Base-by-base conservation (phyloP, 1,284 basidiomycete genomes). In the Sphagnurus paluster region DNA sequence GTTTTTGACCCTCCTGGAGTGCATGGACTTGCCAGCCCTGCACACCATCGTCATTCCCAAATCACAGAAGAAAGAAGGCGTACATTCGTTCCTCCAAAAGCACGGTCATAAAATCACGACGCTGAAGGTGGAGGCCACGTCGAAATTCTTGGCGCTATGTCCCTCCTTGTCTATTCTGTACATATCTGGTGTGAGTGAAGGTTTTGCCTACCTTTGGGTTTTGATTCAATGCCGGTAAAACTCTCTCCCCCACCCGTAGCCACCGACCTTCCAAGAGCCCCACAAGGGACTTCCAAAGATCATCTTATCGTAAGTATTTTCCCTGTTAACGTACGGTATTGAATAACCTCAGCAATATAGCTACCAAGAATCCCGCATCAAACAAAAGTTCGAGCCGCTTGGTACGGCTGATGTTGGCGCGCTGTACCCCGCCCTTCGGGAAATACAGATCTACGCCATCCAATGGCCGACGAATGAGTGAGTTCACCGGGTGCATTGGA, bases 391-490 rank as follows among this genome's bases (percentile, higher is more conserved):
- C 24, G 14, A 14, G 8, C 17, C 2, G 5, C 28, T 49, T 10
- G 42, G 39, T 6, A 7, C 5, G 13, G 26, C 29, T 9, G 30
- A 49, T 13, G 45, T 34, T 16, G 23, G 39, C 13, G 5, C 13
- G 24, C 14, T 32, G 8, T 49, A 34, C 24, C 44, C 48, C 7
- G 34, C 30, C 14, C 39, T 49, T 4, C 3, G 23, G 9, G 43
- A 49, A 30, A 42, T 49, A 9, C 39, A 34, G 48, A 28, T 35
- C 2, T n/a, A n/a, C n/a, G 17, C 5, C 9, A 45, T 43, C 30
- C 13, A 28, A 5, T 42, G 48, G 48, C 48, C 48, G 11, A 49
- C 39, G 3, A 37, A 14, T 25, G 44, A 50, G 48, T 50, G n/a
- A 28, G 39, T 43, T n/a, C 37, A 23, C 25, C 8, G 11, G 20